A percentile compares a stretch with the other conserved stretches of the same genome.
These are phyloP conservation scores for Botryobasidium botryosum DNA, from an alignment of 768 basidiomycete species.

Conservation along the genomic window DNA sequence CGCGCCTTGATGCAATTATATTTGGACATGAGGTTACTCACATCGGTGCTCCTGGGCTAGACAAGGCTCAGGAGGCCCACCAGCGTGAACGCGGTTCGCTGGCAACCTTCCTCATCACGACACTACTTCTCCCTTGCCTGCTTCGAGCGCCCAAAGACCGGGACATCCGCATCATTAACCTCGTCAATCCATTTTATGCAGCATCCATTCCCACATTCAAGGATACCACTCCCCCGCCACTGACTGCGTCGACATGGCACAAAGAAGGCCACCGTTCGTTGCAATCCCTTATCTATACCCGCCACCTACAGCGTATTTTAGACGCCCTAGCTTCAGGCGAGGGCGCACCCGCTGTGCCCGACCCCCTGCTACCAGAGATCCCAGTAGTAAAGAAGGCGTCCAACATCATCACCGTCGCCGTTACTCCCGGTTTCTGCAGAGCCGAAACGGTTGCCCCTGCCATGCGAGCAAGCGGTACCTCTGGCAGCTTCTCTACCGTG, in stretches of 20 bases:
- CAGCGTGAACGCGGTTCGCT: conserved; percentile 34
- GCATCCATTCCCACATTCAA: conserved; percentile 41
- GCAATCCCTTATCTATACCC: conserved; percentile 39
- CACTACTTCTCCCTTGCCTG: conserved; percentile 60
- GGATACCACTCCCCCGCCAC: conserved; percentile 11
- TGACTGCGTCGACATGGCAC: conserved; percentile 10
- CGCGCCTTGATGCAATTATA: conserved; percentile 60
- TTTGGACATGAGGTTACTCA: conserved; percentile 63
- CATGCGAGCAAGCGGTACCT: conserved; percentile 13
- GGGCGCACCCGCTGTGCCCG: conserved; percentile 28
- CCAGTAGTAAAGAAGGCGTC: conserved; percentile 27
- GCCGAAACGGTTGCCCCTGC: conserved; percentile 43
- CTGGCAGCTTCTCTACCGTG: conserved; percentile 22
- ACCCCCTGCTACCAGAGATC: conserved; percentile 16
- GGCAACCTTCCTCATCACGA: conserved; percentile 63
- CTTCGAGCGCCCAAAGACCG: conserved; percentile 75
- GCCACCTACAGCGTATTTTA: conserved; percentile 70
- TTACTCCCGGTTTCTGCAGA: conserved; percentile 62
- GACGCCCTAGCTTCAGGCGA: conserved; percentile 56
- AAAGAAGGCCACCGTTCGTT: conserved; percentile 48
- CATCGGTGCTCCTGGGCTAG: conserved; percentile 25
- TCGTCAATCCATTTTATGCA: conserved; percentile 81
- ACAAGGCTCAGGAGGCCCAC: conserved; percentile 16
- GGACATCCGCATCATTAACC: conserved; percentile 74
- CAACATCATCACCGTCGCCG: conserved; percentile 58